phyloP scores from a whole-genome alignment of 1,284 basidiomycete genomes.

The Peniophora sp. region DNA sequence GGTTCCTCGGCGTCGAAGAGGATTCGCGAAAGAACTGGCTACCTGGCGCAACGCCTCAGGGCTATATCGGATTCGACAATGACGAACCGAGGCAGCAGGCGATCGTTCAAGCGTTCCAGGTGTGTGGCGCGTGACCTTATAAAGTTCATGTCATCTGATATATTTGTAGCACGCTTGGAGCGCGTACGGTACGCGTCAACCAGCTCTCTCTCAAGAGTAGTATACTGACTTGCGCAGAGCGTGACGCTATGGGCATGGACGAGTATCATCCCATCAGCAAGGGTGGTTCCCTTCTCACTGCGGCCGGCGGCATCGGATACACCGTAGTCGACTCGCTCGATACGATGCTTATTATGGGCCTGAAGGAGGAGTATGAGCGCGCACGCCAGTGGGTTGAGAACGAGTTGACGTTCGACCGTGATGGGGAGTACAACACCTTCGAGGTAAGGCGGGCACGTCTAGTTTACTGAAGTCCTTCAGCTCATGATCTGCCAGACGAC shows the following conservation, averaged over 20 bases:
- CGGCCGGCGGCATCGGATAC: constrained; percentile 77
- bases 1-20: constrained; percentile 7
- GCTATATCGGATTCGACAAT: constrained; percentile 29
- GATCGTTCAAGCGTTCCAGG: constrained; percentile 71
- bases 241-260: constrained; percentile 83
- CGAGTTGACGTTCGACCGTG: constrained; percentile 69
- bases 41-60: constrained; percentile 10
- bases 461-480: not conserved
- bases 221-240: constrained; percentile 39
- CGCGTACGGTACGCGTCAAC: constrained; percentile 54
- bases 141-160: not conserved
- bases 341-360: constrained; percentile 81
- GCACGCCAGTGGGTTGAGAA: constrained; percentile 75
- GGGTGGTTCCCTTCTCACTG: constrained; percentile 69
- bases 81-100: constrained; percentile 62
- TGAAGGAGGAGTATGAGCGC: constrained; percentile 70
- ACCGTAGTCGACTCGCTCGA: constrained; percentile 81
- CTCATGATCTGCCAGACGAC: constrained; percentile 46
- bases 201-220: constrained; percentile 2
- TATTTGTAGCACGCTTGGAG: constrained; percentile 63
- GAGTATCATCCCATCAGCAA: constrained; percentile 81
- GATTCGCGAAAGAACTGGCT: constrained; percentile 7
- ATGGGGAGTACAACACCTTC: constrained; percentile 84
- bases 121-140: constrained; percentile 25
- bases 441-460: constrained; percentile 49